These are phyloP conservation scores for Sicyos edulis DNA, from an alignment of 306 rosid species.

Conservation along the genomic window DNA sequence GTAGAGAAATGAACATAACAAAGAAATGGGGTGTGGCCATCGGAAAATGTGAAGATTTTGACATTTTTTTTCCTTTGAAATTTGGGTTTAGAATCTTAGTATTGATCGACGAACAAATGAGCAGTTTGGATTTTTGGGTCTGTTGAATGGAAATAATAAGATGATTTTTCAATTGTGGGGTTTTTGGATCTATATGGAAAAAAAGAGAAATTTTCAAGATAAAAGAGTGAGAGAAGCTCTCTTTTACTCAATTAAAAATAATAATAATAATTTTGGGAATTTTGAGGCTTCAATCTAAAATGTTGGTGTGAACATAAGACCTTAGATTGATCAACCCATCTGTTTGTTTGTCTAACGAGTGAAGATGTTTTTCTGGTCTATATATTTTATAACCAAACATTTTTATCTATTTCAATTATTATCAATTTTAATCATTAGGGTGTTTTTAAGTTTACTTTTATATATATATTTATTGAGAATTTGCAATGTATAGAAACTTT, in stretches of 20 bases:
- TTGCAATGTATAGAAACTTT: too few relatives aligned
- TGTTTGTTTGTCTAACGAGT: background rate
- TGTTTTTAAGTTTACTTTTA: too few relatives aligned
- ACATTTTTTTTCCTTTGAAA: background rate
- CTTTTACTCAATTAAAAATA: too few relatives aligned
- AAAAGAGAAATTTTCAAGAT: background rate
- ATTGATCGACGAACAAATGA: slow-evolving; percentile 29
- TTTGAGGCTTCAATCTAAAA: background rate
- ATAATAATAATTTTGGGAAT: too few relatives aligned
- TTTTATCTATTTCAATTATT: too few relatives aligned
- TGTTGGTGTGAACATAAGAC: slow-evolving; percentile 8
- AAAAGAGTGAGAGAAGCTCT: background rate
- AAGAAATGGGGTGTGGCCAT: slow-evolving; percentile 20
- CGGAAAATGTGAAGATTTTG: slow-evolving; percentile 14
- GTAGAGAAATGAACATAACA: slow-evolving; percentile 22
- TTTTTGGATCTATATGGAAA: too few relatives aligned
- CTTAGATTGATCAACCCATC: background rate
- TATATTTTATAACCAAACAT: too few relatives aligned
- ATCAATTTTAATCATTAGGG: too few relatives aligned
- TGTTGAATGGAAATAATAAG: slow-evolving; percentile 13
- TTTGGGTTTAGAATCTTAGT: slow-evolving; percentile 25
- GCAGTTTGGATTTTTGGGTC: background rate
- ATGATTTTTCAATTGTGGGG: background rate
- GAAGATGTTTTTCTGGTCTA: background rate
- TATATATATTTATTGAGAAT: too few relatives aligned